Evolutionary conservation across 331 rosid genomes (phyloP).

Genomic region (Pyrus hybrid): DNA sequence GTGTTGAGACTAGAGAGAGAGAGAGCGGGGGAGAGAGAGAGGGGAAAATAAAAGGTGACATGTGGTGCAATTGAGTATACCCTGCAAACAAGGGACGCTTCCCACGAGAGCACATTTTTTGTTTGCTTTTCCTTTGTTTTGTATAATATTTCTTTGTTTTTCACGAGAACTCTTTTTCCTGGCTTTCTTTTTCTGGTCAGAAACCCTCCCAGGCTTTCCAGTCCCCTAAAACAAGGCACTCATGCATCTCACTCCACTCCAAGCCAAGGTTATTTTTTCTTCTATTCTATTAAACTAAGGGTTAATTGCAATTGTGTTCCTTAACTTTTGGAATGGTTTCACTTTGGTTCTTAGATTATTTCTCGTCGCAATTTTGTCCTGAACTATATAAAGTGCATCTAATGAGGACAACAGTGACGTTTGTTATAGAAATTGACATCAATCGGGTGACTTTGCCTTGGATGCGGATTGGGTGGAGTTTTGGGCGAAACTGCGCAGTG

Average conservation of each 20-base stretch:
- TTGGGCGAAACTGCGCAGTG: neutral
- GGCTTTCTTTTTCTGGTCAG: neutral
- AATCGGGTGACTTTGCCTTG: neutral
- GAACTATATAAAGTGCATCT: neutral
- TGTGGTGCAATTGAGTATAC: constrained; percentile 42
- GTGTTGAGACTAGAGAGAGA: neutral
- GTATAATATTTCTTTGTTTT: constrained; percentile 35
- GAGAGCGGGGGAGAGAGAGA: neutral
- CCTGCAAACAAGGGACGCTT: constrained; percentile 67
- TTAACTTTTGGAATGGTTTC: neutral
- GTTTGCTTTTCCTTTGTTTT: constrained; percentile 3
- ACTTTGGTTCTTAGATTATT: neutral
- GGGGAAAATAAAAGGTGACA: constrained; percentile 19
- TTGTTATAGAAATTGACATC: neutral
- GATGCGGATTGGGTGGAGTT: neutral
- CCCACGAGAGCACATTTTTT: constrained; percentile 30
- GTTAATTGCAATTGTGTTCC: neutral
- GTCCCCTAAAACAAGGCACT: neutral
- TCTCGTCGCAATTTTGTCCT: neutral
- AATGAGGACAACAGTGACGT: neutral
- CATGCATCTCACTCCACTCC: constrained; percentile 8
- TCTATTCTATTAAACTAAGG: neutral
- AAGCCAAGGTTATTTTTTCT: neutral
- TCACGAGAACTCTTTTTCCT: constrained; percentile 29
- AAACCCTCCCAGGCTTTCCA: neutral